Base-by-base conservation (phyloP, 106 monocot species). In the Dioscorea alata region DNA sequence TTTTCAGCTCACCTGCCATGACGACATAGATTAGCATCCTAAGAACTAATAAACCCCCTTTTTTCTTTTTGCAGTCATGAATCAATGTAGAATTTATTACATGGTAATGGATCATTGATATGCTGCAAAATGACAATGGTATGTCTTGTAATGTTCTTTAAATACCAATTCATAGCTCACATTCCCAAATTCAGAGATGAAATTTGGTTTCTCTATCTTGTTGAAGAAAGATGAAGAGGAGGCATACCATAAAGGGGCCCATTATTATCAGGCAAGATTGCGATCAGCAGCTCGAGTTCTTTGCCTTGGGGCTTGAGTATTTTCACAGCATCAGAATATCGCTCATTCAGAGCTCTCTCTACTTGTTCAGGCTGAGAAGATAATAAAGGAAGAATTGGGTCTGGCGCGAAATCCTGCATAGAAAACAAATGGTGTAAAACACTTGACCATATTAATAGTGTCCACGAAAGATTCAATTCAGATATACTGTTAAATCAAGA, bases 251-350 rank as follows among this genome's bases (percentile, higher is more conserved):
- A 97, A 60, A 97, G 79, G 68, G 96, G 79, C 48, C 96, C 96
- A 84, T 96, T 96, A 25, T 84, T 91, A 51, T 96, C 96, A 24
- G 96, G 96, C 69, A 96, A 79, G 64, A 96, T 86, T 18, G 87
- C 92, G 67, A 97, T 79, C 25, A 97, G 69, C 52, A 97, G 74
- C 31, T 97, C 89, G 67, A 97, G 85, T 66, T 89, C 89, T 67
- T 77, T 89, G 42, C 74, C 74, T 48, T 70, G 74, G 4, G 87
- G 81, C 65, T 68, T 84, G 15, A 94, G 74, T 72, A 49, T 74
- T 50, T 24, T 89, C 78, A 83, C 80, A 18, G 81, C 84, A 59
- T 84, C 92, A 48, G 69, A 68, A 70, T 75, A 97, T 10, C 80
- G 63, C 13, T 69, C 42, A 61, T 89, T 97, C 10, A 97, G 66